Conservation (phyloP, 352 stramenopile genomes). For the Phytophthora brassicae region DNA sequence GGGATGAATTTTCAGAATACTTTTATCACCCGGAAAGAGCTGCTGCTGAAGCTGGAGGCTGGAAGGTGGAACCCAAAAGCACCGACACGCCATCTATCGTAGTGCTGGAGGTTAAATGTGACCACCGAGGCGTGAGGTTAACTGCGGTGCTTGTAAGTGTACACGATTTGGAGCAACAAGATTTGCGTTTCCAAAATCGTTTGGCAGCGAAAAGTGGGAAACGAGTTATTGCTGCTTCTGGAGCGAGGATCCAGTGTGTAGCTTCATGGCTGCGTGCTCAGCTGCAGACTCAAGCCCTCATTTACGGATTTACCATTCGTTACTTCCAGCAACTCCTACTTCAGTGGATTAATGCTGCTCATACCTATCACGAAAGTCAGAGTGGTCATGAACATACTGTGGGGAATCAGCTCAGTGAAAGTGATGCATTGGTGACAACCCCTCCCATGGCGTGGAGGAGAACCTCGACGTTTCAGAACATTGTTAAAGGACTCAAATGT, state of each 20-base stretch:
- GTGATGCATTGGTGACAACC: conserved; percentile 20
- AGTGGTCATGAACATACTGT: conserved; percentile 11
- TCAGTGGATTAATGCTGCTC: conserved; percentile 47
- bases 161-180: conserved; percentile 63
- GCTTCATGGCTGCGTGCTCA: conserved; percentile 48
- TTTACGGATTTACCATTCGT: conserved; percentile 77
- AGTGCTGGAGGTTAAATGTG: conserved; percentile 72
- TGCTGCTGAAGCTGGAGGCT: conserved; percentile 32
- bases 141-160: conserved; percentile 64
- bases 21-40: conserved; percentile 57
- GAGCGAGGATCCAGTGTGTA: conserved; percentile 50
- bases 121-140: conserved; percentile 68
- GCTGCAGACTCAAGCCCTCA: conserved; percentile 58
- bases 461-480: conserved; percentile 63
- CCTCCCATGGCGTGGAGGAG: conserved; percentile 36
- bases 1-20: conserved; percentile 67
- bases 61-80: conserved; percentile 12
- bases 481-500: conserved; percentile 77
- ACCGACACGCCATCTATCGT: conserved; percentile 37
- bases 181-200: conserved; percentile 56
- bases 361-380: conserved; percentile 32
- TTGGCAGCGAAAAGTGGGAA: conserved; percentile 20
- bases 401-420: conserved; percentile 24
- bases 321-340: conserved; percentile 75
- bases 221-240: conserved; percentile 19